Evolutionary conservation across 169 alveolate genomes (phyloP), one percentile per base, ranked within the genome.

Genomic region (Eimeria acervulina): DNA sequence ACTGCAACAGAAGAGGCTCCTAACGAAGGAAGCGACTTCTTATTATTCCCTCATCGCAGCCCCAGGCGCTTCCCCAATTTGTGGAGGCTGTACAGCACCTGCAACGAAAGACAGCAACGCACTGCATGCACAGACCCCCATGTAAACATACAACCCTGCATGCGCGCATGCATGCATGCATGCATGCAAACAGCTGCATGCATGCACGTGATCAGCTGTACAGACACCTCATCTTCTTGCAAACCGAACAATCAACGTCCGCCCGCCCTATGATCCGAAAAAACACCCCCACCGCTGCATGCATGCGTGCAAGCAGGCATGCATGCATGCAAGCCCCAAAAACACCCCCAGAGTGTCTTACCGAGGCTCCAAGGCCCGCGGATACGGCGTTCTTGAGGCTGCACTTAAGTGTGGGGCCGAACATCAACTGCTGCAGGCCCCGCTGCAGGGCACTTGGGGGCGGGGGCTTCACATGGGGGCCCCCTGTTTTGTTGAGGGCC

Each of bases 311-410:
- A 33, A 12, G 59, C 59, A 51, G 2, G 28, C 19, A 23, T 74
- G 85, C 7, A 23, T 31, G 81, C 6, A 31, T 38, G 81, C 51
- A 70, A 70, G 51, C 42, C 42, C 47, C 47, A 70, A 38, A 15
- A 28, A 15, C n/a, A 21, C 51, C 81, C 31, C 51, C 23, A 13
- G 0, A 21, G 61, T 21, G 13, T 33, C 90, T 81, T 31, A 81
- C 90, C 66, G 90, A 42, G 19, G 52, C 59, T 31, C 44, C 61
- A 7, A 81, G 2, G 10, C 90, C 90, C 42, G 90, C 90, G 40
- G 90, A 81, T 42, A 81, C 90, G 31, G 90, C 61, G 90, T 81
- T 81, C 68, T 81, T 81, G 44, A 81, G 40, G 66, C 90, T 81
- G 90, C 90, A 81, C 70, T 81, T 81, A 31, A 81, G 44, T 8